Evolutionary conservation across 768 basidiomycete genomes (phyloP).

Genomic region (Psilocybe tampanensis): DNA sequence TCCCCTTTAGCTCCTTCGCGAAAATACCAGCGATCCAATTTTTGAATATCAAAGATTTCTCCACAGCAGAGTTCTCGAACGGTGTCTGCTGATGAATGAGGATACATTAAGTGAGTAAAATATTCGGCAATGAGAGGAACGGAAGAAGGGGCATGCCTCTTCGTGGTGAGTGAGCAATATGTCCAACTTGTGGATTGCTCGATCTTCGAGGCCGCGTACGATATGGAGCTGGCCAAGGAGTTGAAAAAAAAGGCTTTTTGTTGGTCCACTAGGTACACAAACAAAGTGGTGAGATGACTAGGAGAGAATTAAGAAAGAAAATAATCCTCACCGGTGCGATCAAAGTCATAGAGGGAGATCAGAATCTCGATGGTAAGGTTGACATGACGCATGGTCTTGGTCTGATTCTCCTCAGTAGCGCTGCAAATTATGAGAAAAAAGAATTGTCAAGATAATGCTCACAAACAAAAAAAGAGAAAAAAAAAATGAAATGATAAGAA

Average conservation of each 20-base stretch:
- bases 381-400: constrained; percentile 45
- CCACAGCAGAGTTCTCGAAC: constrained; percentile 52
- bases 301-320: background rate
- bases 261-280: constrained; percentile 58
- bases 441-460: no score
- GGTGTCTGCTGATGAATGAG: constrained; percentile 58
- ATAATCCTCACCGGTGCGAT: constrained; percentile 42
- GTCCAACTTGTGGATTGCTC: constrained; percentile 47
- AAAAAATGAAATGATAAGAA: no score
- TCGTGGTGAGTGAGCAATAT: constrained; percentile 52
- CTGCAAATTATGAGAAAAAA: no score
- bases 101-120: no score
- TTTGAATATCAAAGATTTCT: constrained; percentile 60
- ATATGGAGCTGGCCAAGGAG: constrained; percentile 63
- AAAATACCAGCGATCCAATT: constrained; percentile 46
- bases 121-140: no score
- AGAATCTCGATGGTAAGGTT: constrained; percentile 62
- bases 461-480: background rate
- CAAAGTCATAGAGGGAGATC: constrained; percentile 47
- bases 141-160: constrained; percentile 39
- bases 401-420: constrained; percentile 17
- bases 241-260: constrained; percentile 66
- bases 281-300: background rate
- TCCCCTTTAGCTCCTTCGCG: constrained; percentile 39
- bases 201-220: constrained; percentile 36